Evolutionary conservation across 2,329 filamentous ascomycete species (phyloP).

Genomic region (Lasiodiplodia citricola): DNA sequence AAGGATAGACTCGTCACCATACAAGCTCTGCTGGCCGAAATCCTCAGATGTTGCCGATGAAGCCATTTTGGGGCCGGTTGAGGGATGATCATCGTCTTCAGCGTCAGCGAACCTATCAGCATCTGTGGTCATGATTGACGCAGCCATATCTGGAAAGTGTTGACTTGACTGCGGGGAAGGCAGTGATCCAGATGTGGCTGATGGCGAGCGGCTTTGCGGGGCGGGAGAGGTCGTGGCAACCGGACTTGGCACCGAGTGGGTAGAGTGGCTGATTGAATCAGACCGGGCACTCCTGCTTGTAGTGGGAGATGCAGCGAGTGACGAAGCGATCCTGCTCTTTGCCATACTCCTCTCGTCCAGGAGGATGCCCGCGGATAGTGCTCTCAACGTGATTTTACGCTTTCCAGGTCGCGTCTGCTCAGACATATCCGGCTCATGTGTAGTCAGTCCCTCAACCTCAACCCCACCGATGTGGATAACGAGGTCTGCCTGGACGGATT

Average conservation of each 20-base stretch:
- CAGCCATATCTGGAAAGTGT: slow-evolving; percentile 28
- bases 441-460: slow-evolving; percentile 67
- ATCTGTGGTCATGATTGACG: slow-evolving; percentile 42
- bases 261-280: not conserved
- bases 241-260: not conserved
- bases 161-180: slow-evolving; percentile 7
- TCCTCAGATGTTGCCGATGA: not conserved
- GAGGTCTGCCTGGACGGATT: slow-evolving; percentile 41
- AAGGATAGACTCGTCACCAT: slow-evolving; percentile 42
- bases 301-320: slow-evolving; percentile 1
- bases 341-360: slow-evolving; percentile 23
- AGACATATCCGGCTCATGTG: slow-evolving; percentile 30
- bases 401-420: slow-evolving; percentile 64
- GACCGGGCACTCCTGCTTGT: not conserved
- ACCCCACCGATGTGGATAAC: slow-evolving; percentile 66
- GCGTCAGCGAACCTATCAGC: slow-evolving; percentile 51
- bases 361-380: slow-evolving; percentile 64
- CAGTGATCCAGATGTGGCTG: not conserved
- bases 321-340: slow-evolving; percentile 17
- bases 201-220: not conserved
- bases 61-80: not conserved
- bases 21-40: slow-evolving; percentile 29
- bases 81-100: slow-evolving; percentile 38
- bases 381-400: slow-evolving; percentile 66
- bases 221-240: slow-evolving; percentile 6